Evolutionary conservation across 495 filamentous ascomycete genomes (phyloP).

Genomic region (Aspergillus kassunensis): DNA sequence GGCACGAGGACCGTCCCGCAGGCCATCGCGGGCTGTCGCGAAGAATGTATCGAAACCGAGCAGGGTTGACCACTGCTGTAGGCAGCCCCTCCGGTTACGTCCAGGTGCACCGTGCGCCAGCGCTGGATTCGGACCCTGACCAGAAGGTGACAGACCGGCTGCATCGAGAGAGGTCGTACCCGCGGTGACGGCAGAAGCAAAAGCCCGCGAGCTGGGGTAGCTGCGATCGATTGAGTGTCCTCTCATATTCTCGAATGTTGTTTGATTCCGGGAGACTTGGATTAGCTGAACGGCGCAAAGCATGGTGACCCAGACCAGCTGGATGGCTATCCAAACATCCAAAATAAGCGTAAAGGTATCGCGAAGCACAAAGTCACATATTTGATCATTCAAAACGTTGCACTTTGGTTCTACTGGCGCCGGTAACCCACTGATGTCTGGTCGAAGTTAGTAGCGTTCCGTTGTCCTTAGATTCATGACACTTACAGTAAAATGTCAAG

Average conservation of each 20-base stretch:
- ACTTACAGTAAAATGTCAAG: conserved; percentile 53
- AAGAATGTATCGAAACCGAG: conserved; percentile 91
- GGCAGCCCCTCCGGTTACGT: conserved; percentile 53
- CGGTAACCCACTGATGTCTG: conserved; percentile 56
- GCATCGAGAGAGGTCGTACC: conserved; percentile 62
- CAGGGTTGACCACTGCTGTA: conserved; percentile 75
- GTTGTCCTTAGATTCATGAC: background rate
- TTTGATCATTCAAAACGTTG: conserved; percentile 64
- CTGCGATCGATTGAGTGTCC: conserved; percentile 54
- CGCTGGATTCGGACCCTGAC: conserved; percentile 46
- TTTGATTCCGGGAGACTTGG: conserved; percentile 86
- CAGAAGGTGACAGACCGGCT: conserved; percentile 60
- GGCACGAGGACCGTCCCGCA: conserved; percentile 48
- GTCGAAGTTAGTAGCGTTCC: conserved; percentile 14
- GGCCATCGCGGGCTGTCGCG: conserved; percentile 67
- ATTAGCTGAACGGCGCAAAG: conserved; percentile 87
- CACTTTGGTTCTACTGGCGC: conserved; percentile 52
- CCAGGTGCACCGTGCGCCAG: conserved; percentile 34
- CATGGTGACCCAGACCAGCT: conserved; percentile 94
- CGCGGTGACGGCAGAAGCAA: conserved; percentile 75
- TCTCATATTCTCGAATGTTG: conserved; percentile 93
- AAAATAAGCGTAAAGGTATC: conserved; percentile 83
- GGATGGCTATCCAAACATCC: conserved; percentile 70
- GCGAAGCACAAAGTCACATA: conserved; percentile 70
- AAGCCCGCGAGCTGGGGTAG: conserved; percentile 55